Conservation (phyloP, 306 rosid species). For the Ziziphus jujuba region DNA sequence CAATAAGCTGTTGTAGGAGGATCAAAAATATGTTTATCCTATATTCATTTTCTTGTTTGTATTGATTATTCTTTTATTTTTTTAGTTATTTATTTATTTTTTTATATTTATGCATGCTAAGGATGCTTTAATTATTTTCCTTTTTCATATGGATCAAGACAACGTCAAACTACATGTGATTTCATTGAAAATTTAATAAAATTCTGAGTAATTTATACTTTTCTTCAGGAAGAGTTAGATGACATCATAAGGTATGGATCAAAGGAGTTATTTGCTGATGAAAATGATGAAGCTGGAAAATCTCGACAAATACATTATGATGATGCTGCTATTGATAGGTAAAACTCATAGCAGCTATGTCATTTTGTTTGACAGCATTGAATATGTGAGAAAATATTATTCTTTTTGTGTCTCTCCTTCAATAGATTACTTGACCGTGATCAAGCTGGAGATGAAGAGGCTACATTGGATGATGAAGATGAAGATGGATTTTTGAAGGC, state of each 20-base stretch:
- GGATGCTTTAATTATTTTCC: background rate
- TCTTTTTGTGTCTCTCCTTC: slow-evolving; percentile 25
- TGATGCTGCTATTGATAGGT: slow-evolving; percentile 95
- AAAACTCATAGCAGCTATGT: slow-evolving; percentile 4
- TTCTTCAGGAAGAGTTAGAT: slow-evolving; percentile 85
- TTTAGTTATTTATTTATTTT: background rate
- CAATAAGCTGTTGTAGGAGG: background rate
- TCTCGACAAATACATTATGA: slow-evolving; percentile 98
- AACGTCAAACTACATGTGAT: background rate
- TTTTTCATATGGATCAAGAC: background rate
- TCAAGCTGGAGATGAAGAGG: slow-evolving; percentile 78
- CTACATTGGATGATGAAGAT: slow-evolving; percentile 86
- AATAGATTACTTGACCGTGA: slow-evolving; percentile 91
- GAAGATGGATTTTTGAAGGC: slow-evolving; percentile 95
- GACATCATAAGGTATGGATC: slow-evolving; percentile 97
- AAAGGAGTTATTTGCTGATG: slow-evolving; percentile 94
- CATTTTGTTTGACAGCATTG: slow-evolving; percentile 10
- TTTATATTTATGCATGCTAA: background rate
- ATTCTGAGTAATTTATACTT: slow-evolving; percentile 25
- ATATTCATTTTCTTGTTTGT: background rate
- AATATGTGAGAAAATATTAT: slow-evolving; percentile 20
- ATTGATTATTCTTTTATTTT: background rate
- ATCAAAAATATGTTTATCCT: background rate
- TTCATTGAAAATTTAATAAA: slow-evolving; percentile 27
- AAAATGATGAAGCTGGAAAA: slow-evolving; percentile 90